phyloP scores from a whole-genome alignment of 2,329 filamentous ascomycete species.

The Dactylellina cionopaga region DNA sequence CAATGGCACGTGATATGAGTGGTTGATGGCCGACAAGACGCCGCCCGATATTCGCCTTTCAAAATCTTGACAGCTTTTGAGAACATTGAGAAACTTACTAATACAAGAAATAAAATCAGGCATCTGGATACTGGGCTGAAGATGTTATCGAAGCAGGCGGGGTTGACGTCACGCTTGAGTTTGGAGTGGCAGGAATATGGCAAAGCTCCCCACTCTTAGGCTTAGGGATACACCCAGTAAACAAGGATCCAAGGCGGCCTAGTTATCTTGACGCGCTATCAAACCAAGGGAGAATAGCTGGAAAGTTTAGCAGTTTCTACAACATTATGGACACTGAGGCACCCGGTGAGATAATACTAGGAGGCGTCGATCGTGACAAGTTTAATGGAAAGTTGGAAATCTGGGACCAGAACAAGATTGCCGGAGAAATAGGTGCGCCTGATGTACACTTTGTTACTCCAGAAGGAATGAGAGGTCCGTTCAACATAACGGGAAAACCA shows the following conservation, averaged over 20 bases:
- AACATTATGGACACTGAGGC: not conserved
- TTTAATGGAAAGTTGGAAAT: not conserved
- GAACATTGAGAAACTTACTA: no score
- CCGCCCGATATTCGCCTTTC: no score
- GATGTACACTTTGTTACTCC: not conserved
- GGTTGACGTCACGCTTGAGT: not conserved
- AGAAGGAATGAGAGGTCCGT: not conserved
- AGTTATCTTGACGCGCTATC: conserved; percentile 3
- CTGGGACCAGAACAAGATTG: not conserved
- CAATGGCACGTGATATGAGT: no score
- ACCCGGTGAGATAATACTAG: conserved; percentile 6
- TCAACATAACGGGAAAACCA: not conserved
- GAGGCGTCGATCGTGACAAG: not conserved
- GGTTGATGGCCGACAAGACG: no score
- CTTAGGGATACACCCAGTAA: not conserved
- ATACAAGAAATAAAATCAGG: no score
- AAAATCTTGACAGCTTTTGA: no score
- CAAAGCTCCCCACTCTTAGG: conserved; percentile 4
- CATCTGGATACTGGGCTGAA: conserved; percentile 2
- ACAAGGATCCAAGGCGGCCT: not conserved
- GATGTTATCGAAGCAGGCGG: not conserved
- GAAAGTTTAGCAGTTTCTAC: not conserved
- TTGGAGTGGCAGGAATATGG: conserved; percentile 3
- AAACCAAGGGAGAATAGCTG: conserved; percentile 9
- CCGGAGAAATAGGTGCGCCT: not conserved